Base-by-base conservation (phyloP, 148 eudicot species). In the Chenopodium formosanum region DNA sequence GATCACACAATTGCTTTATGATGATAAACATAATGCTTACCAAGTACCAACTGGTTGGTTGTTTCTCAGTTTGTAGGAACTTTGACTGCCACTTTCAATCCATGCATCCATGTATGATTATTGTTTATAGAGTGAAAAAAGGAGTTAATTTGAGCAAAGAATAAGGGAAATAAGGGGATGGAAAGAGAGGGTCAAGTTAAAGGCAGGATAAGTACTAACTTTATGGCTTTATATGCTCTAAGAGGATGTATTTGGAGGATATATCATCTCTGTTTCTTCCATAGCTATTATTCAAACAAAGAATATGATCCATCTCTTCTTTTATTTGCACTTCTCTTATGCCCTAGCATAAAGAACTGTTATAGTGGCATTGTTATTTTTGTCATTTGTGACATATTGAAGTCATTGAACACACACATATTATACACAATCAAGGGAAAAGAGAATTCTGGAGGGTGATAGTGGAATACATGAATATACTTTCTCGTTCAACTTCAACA, bases 401-500 rank as follows among this genome's bases (percentile, higher is more conserved):
- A 40, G 44, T 40, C 5, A 40, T 6, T 40, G 44, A 48, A 78
- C 64, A 65, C 10, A 29, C 37, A 37, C 67, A 79, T 46, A 73
- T n/a, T 25, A 20, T 48, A 27, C 22, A n/a, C 67, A 34, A 34
- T 29, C 63, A 69, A 56, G 17, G 47, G 58, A 17, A 79, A 27
- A 44, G 46, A 31, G 31, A 40, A 16, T 1, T 29, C n/a, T 31
- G 31, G 73, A 69, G 10, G 22, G 29, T 7, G 19, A 25, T 63
- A 65, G 37, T 52, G 56, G 40, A 50, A 60, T 70, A 50, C 80
- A 32, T 13, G 31, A 40, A 40, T 19, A 29, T 40, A 75, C 17
- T 70, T 46, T 76, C 65, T 58, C 17, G 22, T 70, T 74, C 9
- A 31, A 32, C 64, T 60, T 76, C 17, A 65, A 78, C 73, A 80